Conservation (phyloP, 495 filamentous ascomycete genomes). For the Lentithecium fluviatile region DNA sequence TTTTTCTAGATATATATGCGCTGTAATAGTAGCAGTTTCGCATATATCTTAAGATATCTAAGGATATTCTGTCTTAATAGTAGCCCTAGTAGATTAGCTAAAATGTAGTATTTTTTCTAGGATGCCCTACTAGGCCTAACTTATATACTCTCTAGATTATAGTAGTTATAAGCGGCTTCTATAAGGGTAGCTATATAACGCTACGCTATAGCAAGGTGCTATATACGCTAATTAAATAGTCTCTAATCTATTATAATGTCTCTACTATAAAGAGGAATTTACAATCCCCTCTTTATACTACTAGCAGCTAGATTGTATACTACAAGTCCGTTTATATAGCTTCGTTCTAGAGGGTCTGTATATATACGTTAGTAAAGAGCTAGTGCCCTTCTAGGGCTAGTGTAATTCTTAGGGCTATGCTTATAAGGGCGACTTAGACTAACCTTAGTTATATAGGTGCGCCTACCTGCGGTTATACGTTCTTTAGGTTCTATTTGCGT, state of each 20-base stretch:
- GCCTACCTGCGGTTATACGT: neutral
- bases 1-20: neutral
- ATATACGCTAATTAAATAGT: conserved; percentile 3
- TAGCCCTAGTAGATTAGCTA: neutral
- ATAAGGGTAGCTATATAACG: neutral
- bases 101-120: conserved; percentile 1
- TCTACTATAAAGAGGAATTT: neutral
- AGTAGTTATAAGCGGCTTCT: neutral
- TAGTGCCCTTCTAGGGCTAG: neutral
- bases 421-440: neutral
- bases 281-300: neutral
- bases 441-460: neutral
- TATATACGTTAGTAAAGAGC: neutral
- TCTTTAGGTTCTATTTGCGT: neutral
- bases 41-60: neutral
- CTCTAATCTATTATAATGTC: neutral
- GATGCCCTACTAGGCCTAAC: neutral
- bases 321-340: neutral
- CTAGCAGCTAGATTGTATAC: neutral
- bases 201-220: neutral
- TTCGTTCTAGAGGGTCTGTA: neutral
- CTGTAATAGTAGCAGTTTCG: conserved; percentile 3
- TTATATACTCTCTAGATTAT: neutral
- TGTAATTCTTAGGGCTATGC: neutral
- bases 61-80: neutral